Percentiles rank a stretch among this genome's conserved stretches.
Evolutionary conservation across 257 asterid species (phyloP).

Genomic region (Solanum pimpinellifolium): DNA sequence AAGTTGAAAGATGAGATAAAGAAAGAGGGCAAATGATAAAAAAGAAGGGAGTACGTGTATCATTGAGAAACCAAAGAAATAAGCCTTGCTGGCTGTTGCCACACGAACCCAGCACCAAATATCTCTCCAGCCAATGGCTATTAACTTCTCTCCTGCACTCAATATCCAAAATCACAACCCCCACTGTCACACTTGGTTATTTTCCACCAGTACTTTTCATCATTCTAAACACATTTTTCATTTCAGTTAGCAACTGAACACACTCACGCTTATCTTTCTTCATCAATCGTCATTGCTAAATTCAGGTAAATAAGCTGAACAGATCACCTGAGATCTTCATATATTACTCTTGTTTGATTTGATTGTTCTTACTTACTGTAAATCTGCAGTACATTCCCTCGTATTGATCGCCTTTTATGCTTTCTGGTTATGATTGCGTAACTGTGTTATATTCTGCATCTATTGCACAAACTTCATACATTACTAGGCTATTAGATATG

Average conservation of each 20-base stretch:
- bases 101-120: not conserved
- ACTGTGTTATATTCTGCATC: not conserved
- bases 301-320: not conserved
- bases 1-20: not conserved
- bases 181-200: not conserved
- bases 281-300: not conserved
- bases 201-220: not conserved
- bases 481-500: not conserved
- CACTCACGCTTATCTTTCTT: not conserved
- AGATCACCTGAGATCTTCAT: not conserved
- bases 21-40: not conserved
- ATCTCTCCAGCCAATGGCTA: constrained; percentile 1
- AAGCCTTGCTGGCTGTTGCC: not conserved
- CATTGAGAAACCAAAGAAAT: not conserved
- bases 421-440: not conserved
- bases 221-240: not conserved
- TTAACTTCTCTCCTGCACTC: not conserved
- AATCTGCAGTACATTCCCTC: not conserved
- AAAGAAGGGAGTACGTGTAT: not conserved
- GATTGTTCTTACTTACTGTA: not conserved
- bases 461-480: not conserved
- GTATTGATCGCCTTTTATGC: not conserved
- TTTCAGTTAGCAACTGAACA: not conserved
- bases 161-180: not conserved
- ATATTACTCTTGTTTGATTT: not conserved